Evolutionary conservation across 1,284 basidiomycete genomes (phyloP), one percentile per base, ranked within the genome.

Genomic region (Meira nashicola): DNA sequence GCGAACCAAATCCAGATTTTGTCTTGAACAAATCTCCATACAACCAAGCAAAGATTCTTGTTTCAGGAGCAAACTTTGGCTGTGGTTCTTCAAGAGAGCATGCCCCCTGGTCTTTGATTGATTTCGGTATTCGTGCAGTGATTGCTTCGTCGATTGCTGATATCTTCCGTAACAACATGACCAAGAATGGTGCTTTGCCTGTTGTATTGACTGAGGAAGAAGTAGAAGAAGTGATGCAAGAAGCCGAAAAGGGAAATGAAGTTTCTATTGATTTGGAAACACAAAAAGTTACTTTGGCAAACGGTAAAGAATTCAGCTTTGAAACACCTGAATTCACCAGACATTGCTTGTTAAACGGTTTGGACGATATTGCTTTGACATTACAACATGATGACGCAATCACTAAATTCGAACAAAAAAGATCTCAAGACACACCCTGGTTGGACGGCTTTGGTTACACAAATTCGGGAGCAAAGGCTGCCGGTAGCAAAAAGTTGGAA

Each of bases 291-390:
- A 54, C 68, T 15, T 68, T 68, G 2, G 66, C 65, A 2, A 67
- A 71, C 54, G 73, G 71, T 7, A 23, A 43, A 12, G 66, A 64
- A n/a, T 60, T 60, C 37, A 57, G 65, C 59, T 76, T 76, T 25
- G 62, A 74, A 38, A 70, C 63, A 4, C 61, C 66, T 39, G 62
- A 63, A 14, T 77, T 76, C 39, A 70, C 68, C 11, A 54, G 72
- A 25, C 67, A 77, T 55, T 77, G 74, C 47, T 67, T 77, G 38
- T 57, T 77, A 33, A 67, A 77, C 28, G 74, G 73, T 2, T 60
- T 75, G 1, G 74, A 77, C 52, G 74, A 77, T 56, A 75, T 77
- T 46, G 69, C 64, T 23, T 65, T 76, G n/a, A 74, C 73, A 10
- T 58, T 77, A 49, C 66, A 69, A 44, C 67, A 76, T 54, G 71